A percentile compares a stretch with the other conserved stretches of the same genome.
Conservation (phyloP, 2,329 filamentous ascomycete genomes). For the Mariannaea elegans region DNA sequence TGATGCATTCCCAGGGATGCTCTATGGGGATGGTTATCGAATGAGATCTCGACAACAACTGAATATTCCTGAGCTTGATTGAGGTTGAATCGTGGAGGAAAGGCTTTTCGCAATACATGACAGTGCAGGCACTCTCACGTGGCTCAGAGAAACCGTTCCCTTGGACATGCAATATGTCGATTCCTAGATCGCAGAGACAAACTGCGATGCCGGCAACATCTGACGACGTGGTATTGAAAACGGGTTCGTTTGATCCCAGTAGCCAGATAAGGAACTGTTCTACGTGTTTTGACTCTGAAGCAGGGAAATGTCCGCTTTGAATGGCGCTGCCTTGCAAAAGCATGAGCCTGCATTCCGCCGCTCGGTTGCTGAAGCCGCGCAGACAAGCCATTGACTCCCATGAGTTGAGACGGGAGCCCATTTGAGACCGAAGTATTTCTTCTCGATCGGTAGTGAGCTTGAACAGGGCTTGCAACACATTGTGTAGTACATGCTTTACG, state of each 20-base stretch:
- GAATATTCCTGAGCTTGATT: too few species aligned
- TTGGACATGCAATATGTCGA: neutral
- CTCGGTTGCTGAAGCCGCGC: neutral
- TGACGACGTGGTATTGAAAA: neutral
- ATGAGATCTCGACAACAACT: too few species aligned
- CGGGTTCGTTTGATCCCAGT: neutral
- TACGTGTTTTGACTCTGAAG: neutral
- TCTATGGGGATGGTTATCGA: neutral
- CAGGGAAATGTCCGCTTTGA: neutral
- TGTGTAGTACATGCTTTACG: neutral
- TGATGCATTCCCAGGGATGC: neutral
- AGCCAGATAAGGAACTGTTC: neutral
- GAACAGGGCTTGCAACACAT: neutral
- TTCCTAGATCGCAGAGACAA: neutral
- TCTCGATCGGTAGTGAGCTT: neutral
- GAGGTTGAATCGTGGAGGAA: neutral
- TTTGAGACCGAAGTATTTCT: neutral
- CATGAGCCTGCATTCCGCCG: neutral
- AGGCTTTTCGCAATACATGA: neutral
- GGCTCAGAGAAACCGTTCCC: neutral
- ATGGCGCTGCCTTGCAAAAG: neutral
- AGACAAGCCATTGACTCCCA: neutral
- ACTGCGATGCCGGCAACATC: neutral
- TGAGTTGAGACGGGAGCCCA: neutral
- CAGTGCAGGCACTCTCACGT: neutral